Base-by-base conservation (phyloP, 2,329 filamentous ascomycete genomes). In the Pseudocercospora ulei region DNA sequence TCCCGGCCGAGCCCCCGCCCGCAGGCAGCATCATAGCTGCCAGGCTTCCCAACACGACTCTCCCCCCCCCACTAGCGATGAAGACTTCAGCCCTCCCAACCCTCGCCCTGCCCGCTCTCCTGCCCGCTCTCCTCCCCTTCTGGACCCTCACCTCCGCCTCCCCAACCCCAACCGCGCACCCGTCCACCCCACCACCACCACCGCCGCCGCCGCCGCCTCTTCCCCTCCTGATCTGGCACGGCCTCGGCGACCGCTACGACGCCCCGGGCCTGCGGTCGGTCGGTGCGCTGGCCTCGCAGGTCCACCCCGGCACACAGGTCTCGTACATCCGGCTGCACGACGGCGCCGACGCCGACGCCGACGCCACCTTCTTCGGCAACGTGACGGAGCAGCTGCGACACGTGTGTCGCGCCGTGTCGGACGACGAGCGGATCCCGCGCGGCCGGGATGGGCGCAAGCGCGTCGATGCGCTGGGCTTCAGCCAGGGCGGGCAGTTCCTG, bases 401-500 rank as follows among this genome's bases (percentile, higher is more conserved):
- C 46, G 84, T 93, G 35, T 96, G 90, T 72, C 68, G 66, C n/a
- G 76, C 80, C 53, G 73, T 96, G 26, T 26, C 13, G 12, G 20
- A 82, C 0, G 84, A 80, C 47, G 14, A 12, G 9, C n/a, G 23
- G 3, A 6, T 33, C 3, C 30, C 30, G 14, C 23, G 11, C n/a
- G 16, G 14, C 7, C 18, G 12, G 3, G 30, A 33, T 22, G 30
- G 30, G 11, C 39, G 44, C 0, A 37, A 38, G 12, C 36, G 52
- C 11, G 71, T 95, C 57, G 90, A 96, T 63, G 88, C 87, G 20
- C 66, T 98, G 22, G 90, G 90, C 17, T 95, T 98, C 68, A 90
- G 82, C 8, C 90, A 98, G 63, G 90, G 90, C 47, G 90, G 90
- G 1, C 84, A 94, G 61, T 95, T 98, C 66, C 73, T 98, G n/a